A percentile compares a stretch with the other conserved stretches of the same genome.
Conservation (phyloP, 768 basidiomycete genomes). For the Gymnopilus dilepis region DNA sequence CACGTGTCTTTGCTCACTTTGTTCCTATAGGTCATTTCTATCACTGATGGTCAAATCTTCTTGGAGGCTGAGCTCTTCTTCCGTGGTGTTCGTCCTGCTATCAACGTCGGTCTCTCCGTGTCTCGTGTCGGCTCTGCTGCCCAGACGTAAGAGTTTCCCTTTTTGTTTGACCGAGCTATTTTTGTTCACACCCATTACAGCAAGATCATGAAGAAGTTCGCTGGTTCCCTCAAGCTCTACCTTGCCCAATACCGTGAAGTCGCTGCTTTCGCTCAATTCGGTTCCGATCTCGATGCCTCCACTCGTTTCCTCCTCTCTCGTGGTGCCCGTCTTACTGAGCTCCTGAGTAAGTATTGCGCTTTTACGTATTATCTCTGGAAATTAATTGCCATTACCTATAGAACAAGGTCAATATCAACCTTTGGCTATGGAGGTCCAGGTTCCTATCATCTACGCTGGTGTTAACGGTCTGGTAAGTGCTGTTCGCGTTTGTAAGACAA, state of each 20-base stretch:
- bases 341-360: slow-evolving; percentile 66
- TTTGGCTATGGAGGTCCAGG: slow-evolving; percentile 93
- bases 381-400: slow-evolving; percentile 41
- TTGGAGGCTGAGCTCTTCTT: slow-evolving; percentile 99
- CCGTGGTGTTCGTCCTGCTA: slow-evolving; percentile 99
- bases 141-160: slow-evolving; percentile 90
- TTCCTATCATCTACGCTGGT: slow-evolving; percentile 99
- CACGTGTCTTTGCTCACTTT: slow-evolving; percentile 7
- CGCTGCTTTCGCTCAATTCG: slow-evolving; percentile 98
- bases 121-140: slow-evolving; percentile 99
- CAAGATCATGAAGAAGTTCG: slow-evolving; percentile 99
- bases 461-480: slow-evolving; percentile 93
- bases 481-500: background rate
- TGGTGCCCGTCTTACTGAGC: slow-evolving; percentile 98
- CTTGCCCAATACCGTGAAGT: slow-evolving; percentile 99
- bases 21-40: slow-evolving; percentile 87
- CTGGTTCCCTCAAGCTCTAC: slow-evolving; percentile 99
- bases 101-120: slow-evolving; percentile 99
- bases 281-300: slow-evolving; percentile 99
- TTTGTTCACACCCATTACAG: slow-evolving; percentile 38
- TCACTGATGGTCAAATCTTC: slow-evolving; percentile 99
- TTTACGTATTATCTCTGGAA: background rate
- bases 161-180: background rate
- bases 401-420: slow-evolving; percentile 99
- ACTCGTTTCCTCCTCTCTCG: slow-evolving; percentile 98